Evolutionary conservation across 1,139 yeast genomes (phyloP).

Genomic region (Pichia norvegensis): DNA sequence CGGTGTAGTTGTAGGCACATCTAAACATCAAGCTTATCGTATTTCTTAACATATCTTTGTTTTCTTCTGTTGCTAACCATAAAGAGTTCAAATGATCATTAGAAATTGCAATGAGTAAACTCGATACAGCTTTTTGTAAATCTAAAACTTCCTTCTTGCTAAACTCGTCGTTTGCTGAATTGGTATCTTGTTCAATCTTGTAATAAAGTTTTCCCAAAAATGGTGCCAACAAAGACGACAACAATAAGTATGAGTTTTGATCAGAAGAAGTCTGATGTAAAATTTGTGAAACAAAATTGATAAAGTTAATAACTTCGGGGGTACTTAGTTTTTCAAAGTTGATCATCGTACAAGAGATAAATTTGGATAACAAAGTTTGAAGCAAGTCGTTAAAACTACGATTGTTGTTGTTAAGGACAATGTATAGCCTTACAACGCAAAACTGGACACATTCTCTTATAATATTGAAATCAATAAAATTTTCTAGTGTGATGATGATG

Average conservation of each 20-base stretch:
- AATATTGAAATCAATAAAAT: conserved; percentile 54
- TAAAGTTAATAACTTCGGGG: conserved; percentile 69
- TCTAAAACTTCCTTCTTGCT: conserved; percentile 51
- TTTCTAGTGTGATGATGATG: conserved; percentile 74
- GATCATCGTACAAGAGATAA: conserved; percentile 64
- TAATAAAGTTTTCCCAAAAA: conserved; percentile 58
- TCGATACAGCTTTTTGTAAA: conserved; percentile 63
- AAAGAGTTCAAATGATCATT: conserved; percentile 76
- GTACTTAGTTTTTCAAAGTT: conserved; percentile 51
- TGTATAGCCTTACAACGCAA: conserved; percentile 79
- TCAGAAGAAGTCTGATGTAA: conserved; percentile 57
- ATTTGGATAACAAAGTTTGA: conserved; percentile 56
- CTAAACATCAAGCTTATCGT: conserved; percentile 60
- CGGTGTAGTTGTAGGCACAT: conserved; percentile 46
- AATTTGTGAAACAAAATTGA: conserved; percentile 82
- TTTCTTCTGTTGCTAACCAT: conserved; percentile 53
- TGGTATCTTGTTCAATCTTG: conserved; percentile 35
- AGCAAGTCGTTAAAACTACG: conserved; percentile 30
- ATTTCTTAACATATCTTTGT: conserved; percentile 53
- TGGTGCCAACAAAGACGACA: conserved; percentile 68
- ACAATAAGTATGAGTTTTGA: conserved; percentile 60
- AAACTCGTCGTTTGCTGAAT: conserved; percentile 36
- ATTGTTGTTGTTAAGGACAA: conserved; percentile 40
- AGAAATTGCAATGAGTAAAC: conserved; percentile 59
- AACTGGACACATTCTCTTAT: conserved; percentile 84